Evolutionary conservation across 2,329 filamentous ascomycete genomes (phyloP).

Genomic region (Exophiala xenobiotica): DNA sequence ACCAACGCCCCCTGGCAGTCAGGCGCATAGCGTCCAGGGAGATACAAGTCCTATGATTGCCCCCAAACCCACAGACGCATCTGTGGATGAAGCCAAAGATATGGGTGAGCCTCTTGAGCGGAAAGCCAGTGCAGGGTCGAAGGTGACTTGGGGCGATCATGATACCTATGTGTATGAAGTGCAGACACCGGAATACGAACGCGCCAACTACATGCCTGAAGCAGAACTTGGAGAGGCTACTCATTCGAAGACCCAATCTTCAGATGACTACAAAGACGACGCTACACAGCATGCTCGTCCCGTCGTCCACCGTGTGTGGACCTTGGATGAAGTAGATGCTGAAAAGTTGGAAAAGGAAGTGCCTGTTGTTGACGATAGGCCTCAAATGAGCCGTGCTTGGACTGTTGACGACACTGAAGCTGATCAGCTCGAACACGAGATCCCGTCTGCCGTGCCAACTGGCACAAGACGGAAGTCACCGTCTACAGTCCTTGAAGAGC

Average conservation of each 20-base stretch:
- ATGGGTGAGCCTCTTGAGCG: slow-evolving; percentile 45
- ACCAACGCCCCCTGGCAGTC: slow-evolving; percentile 52
- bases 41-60: slow-evolving; percentile 34
- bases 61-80: slow-evolving; percentile 18
- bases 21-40: slow-evolving; percentile 33
- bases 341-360: slow-evolving; percentile 21
- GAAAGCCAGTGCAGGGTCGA: slow-evolving; percentile 46
- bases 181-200: slow-evolving; percentile 54
- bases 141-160: slow-evolving; percentile 66
- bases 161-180: slow-evolving; percentile 64
- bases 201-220: slow-evolving; percentile 32
- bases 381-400: slow-evolving; percentile 19
- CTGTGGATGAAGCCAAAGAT: slow-evolving; percentile 37
- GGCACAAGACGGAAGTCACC: not conserved
- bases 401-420: slow-evolving; percentile 23
- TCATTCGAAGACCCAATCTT: no score
- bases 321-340: slow-evolving; percentile 22
- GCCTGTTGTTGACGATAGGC: slow-evolving; percentile 18
- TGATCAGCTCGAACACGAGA: slow-evolving; percentile 13
- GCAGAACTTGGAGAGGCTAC: not conserved
- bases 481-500: no score
- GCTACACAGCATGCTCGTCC: no score
- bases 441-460: not conserved
- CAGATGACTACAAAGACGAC: no score
- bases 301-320: slow-evolving; percentile 20